Evolutionary conservation across 495 filamentous ascomycete genomes (phyloP), one percentile per base, ranked within the genome.

Genomic region (Annulohypoxylon stygium): DNA sequence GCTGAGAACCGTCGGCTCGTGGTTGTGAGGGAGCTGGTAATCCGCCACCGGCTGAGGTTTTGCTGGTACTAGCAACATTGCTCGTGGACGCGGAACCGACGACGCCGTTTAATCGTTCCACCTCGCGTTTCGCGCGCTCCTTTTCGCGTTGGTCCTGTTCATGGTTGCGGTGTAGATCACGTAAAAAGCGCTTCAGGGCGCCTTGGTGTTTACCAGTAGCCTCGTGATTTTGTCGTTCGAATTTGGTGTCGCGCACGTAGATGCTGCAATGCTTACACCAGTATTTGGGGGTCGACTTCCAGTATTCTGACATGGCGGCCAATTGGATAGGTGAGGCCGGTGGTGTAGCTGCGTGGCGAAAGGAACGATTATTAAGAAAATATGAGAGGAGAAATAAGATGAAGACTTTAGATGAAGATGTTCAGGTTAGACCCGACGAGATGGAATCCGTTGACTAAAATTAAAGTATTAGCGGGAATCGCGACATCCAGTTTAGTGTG

Each of bases 261-360:
- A 88, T 89, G 80, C 88, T 89, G 89, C 96, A 99, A 85, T 97
- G 92, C 81, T 98, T 98, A 89, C 96, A 99, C 93, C 94, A 98
- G 84, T 95, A 93, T 79, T 90, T 94, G 10, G 94, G 93, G 85
- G 94, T 96, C 23, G 96, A 98, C 82, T 98, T 98, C 96, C 96
- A 99, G 81, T 97, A 95, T 88, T 98, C 97, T 0, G 96, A 90
- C 96, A 99, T 99, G 48, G 45, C 64, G 57, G 26, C 41, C 12
- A 10, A n/a, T 26, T 10, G 12, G 41, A n/a, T 30, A 14, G 4
- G 43, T 0, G 12, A 54, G 30, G 30, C 20, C 20, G 20, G 1
- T 23, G 50, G 50, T 53, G 23, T 53, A 53, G 23, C 23, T 18
- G 47, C 5, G 30, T 30, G 30, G 30, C 3, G 5, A 30, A 6